Evolutionary conservation across 306 rosid species (phyloP).

Genomic region (Fagus sylvatica): DNA sequence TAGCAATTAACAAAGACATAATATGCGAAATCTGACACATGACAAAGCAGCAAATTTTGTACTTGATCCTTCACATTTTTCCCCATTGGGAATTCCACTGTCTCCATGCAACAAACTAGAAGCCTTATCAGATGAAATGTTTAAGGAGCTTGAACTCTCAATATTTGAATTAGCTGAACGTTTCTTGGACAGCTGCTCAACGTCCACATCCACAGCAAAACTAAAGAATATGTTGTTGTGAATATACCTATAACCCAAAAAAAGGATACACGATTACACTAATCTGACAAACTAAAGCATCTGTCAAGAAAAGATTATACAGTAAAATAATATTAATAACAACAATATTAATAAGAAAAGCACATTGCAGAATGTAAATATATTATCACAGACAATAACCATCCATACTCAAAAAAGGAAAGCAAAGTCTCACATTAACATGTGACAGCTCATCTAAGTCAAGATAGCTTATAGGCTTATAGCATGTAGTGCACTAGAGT

Average conservation of each 20-base stretch:
- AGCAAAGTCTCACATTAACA: neutral
- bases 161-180: conserved; percentile 39
- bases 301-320: too few relatives aligned
- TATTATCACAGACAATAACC: neutral
- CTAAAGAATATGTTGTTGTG: conserved; percentile 99
- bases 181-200: conserved; percentile 83
- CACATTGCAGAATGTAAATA: neutral
- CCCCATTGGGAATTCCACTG: conserved; percentile 57
- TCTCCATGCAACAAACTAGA: conserved; percentile 37
- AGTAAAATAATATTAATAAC: too few relatives aligned
- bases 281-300: conserved; percentile 4
- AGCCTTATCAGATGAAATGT: conserved; percentile 51
- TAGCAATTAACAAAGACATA: conserved; percentile 9
- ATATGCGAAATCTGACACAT: conserved; percentile 19
- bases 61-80: conserved; percentile 36
- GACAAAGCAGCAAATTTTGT: conserved; percentile 3
- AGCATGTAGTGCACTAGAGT: neutral
- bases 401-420: neutral
- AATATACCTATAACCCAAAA: conserved; percentile 66
- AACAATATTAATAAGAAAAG: neutral
- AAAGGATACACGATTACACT: neutral
- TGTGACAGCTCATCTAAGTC: neutral
- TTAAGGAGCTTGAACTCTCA: conserved; percentile 33
- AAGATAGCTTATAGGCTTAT: conserved; percentile 18
- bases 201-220: conserved; percentile 97